These are phyloP conservation scores for Nitzschia putrida DNA, from an alignment of 108 stramenopile species.

Conservation along the genomic window DNA sequence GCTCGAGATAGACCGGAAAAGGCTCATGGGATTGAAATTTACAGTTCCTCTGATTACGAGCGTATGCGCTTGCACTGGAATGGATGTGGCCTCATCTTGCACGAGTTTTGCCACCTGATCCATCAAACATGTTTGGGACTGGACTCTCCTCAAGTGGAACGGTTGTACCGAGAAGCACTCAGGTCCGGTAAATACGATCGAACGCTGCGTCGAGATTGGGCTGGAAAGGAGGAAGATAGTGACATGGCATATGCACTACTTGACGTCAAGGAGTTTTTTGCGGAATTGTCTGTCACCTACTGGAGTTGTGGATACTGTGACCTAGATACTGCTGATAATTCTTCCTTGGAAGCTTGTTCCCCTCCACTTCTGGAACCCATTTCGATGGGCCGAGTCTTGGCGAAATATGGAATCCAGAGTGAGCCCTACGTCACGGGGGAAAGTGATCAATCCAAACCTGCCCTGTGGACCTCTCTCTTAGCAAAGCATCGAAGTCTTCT, in stretches of 20 bases:
- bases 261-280: constrained; percentile 82
- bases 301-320: constrained; percentile 61
- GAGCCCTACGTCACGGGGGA: neutral
- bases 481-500: neutral
- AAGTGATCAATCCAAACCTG: neutral
- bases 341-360: constrained; percentile 51
- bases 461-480: neutral
- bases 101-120: constrained; percentile 83
- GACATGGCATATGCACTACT: constrained; percentile 80
- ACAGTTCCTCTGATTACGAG: constrained; percentile 66
- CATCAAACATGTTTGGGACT: constrained; percentile 77
- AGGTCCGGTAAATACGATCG: constrained; percentile 56
- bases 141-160: constrained; percentile 46
- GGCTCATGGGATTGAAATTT: constrained; percentile 73
- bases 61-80: constrained; percentile 82
- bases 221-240: constrained; percentile 47
- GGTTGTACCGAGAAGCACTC: constrained; percentile 43
- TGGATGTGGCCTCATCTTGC: constrained; percentile 76
- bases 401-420: constrained; percentile 22
- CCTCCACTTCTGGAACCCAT: constrained; percentile 69
- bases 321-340: constrained; percentile 45
- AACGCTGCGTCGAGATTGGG: constrained; percentile 80
- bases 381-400: constrained; percentile 49
- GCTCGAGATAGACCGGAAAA: constrained; percentile 70
- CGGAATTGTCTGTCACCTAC: constrained; percentile 81